Conservation (phyloP, 164 flowering plant genomes). For the Warburgia ugandensis region DNA sequence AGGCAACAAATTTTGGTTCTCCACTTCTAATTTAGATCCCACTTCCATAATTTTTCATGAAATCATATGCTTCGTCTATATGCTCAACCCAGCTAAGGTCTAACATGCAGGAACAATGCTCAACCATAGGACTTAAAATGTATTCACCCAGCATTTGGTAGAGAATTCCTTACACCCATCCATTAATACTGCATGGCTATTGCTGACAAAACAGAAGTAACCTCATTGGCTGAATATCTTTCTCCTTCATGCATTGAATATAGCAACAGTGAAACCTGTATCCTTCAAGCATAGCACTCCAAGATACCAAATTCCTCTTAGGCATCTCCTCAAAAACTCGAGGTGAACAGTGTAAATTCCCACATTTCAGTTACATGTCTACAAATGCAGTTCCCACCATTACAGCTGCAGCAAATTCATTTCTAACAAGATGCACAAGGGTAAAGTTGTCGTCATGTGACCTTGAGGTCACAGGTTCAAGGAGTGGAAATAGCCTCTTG, state of each 20-base stretch:
- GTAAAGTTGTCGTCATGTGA: no score
- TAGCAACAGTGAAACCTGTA: constrained; percentile 34
- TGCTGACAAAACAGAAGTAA: constrained; percentile 40
- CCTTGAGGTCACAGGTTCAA: no score
- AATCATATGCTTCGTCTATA: constrained; percentile 33
- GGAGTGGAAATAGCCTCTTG: no score
- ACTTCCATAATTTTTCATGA: constrained; percentile 27
- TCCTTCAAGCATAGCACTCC: constrained; percentile 44
- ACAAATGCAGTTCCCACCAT: constrained; percentile 34
- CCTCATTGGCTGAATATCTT: constrained; percentile 30
- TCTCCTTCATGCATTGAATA: constrained; percentile 24
- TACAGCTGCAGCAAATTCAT: constrained; percentile 10
- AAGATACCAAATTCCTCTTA: constrained; percentile 30
- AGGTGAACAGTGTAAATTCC: constrained; percentile 27
- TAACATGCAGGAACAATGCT: constrained; percentile 40
- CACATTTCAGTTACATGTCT: constrained; percentile 58
- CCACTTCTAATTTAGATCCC: no score
- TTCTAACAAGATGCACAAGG: constrained; percentile 13
- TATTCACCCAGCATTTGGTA: constrained; percentile 21
- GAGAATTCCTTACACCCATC: constrained; percentile 31
- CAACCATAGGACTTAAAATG: constrained; percentile 21
- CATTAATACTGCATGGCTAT: constrained; percentile 47
- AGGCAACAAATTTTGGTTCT: constrained; percentile 30
- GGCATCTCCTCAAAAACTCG: constrained; percentile 33
- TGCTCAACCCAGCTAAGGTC: constrained; percentile 46